Conservation (phyloP, 257 asterid genomes). For the Linderniella brevidens region DNA sequence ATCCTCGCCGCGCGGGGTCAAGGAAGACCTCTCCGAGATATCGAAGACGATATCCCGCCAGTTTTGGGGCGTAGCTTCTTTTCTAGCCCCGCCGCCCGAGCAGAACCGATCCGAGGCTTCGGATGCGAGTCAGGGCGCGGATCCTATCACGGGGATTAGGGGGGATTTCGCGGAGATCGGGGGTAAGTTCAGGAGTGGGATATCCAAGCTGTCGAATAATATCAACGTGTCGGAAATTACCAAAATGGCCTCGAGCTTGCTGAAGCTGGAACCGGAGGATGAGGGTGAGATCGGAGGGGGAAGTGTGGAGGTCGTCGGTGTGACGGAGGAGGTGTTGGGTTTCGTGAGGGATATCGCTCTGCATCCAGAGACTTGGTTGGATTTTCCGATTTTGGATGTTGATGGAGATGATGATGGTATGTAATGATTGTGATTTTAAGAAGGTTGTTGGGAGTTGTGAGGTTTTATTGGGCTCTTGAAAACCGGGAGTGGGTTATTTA, state of each 20-base stretch:
- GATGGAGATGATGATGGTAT: conserved; percentile 33
- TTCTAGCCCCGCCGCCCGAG: conserved; percentile 85
- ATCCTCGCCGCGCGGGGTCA: conserved; percentile 71
- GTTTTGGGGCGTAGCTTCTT: conserved; percentile 95
- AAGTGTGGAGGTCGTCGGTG: conserved; percentile 45
- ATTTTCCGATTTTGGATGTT: conserved; percentile 55
- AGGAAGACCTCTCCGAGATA: conserved; percentile 87
- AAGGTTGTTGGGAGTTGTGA: neutral
- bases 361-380: conserved; percentile 96
- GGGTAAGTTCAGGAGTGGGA: conserved; percentile 78
- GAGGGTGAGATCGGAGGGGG: neutral
- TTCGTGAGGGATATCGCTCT: conserved; percentile 63
- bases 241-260: conserved; percentile 68
- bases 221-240: conserved; percentile 76
- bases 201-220: conserved; percentile 61
- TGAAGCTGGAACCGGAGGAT: conserved; percentile 70
- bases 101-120: conserved; percentile 21
- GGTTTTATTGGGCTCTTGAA: too few species aligned
- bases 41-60: conserved; percentile 78
- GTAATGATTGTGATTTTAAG: neutral
- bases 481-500: too few species aligned
- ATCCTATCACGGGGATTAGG: conserved; percentile 41
- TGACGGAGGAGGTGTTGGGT: conserved; percentile 66
- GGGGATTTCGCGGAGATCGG: conserved; percentile 90
- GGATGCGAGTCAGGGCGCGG: conserved; percentile 19